Base-by-base conservation (phyloP, 2,329 filamentous ascomycete species). In the Aspergillus viridinutans region DNA sequence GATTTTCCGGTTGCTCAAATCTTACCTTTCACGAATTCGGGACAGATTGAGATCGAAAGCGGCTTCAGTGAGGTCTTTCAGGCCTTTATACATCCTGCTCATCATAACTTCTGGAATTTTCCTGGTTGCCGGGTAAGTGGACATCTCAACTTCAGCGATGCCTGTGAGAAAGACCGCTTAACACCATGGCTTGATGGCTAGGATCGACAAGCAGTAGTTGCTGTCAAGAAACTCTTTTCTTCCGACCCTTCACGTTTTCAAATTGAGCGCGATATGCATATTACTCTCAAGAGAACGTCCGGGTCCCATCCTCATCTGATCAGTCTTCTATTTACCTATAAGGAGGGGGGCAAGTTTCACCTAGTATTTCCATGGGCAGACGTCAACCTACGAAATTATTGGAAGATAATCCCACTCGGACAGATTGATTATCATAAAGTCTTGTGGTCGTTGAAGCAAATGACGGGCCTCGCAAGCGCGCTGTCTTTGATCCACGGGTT, bases 291-390 rank as follows among this genome's bases (percentile, higher is more conserved):
- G 6, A 26, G 23, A 4, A 21, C 23, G 12, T 23, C 43, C 12
- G 29, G 32, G 2, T 5, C 35, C 20, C 54, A 59, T 52, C 52
- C 54, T 1, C 63, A 72, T 55, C 49, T 72, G 1, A 64, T 72
- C 23, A 61, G 64, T 20, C 64, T 73, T 1, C 49, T 70, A 4
- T 69, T 65, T 14, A 70, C 68, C 0, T 73, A 63, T 48, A 55
- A 59, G 25, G 50, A 59, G 8, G 40, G 61, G 0, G 45, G 35
- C 1, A 56, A 55, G n/a, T 69, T 61, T 49, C 67, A 72, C 47
- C 52, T 72, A 10, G 61, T 72, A 21, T 70, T 72, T 38, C 69
- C 67, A 1, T 69, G 59, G 12, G 69, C 69, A 0, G 53, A 67
- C 26, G 53, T 42, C 0, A 70, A 67, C 40, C 50, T 73, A 2